Conservation (phyloP, 2,329 filamentous ascomycete genomes). For the Alternaria ventricosa region DNA sequence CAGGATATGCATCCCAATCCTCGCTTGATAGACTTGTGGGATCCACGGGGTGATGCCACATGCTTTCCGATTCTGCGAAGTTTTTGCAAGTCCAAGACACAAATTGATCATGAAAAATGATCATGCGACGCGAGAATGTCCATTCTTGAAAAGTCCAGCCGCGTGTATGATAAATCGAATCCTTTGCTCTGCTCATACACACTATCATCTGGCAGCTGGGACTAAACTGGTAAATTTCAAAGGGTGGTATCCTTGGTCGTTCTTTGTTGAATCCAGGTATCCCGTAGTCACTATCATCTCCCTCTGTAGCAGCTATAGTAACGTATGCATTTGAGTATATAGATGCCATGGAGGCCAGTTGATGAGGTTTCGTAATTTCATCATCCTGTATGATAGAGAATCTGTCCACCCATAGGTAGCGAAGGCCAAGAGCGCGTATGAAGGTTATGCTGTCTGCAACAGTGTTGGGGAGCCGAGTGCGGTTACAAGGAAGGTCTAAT, state of each 20-base stretch:
- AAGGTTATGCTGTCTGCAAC: background rate
- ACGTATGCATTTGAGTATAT: background rate
- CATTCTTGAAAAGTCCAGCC: background rate
- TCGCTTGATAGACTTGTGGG: accelerated
- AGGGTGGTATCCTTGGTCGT: background rate
- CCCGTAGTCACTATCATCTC: background rate
- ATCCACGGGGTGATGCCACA: too few species aligned
- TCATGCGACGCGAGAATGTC: background rate
- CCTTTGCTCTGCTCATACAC: too few species aligned
- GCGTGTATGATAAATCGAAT: too few species aligned
- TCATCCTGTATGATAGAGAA: background rate
- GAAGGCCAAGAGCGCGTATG: background rate
- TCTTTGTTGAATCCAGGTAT: background rate
- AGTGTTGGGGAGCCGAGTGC: background rate
- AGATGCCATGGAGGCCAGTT: background rate
- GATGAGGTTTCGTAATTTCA: background rate
- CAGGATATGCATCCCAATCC: background rate
- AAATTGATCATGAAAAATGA: background rate
- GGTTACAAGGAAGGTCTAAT: background rate
- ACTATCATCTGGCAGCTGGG: too few species aligned
- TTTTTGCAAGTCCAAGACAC: background rate
- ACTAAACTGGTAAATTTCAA: background rate
- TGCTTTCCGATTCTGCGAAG: too few species aligned
- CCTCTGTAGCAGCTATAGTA: background rate
- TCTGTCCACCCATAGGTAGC: background rate